Evolutionary conservation across 2,329 filamentous ascomycete species (phyloP).

Genomic region (Penicillium sp.): DNA sequence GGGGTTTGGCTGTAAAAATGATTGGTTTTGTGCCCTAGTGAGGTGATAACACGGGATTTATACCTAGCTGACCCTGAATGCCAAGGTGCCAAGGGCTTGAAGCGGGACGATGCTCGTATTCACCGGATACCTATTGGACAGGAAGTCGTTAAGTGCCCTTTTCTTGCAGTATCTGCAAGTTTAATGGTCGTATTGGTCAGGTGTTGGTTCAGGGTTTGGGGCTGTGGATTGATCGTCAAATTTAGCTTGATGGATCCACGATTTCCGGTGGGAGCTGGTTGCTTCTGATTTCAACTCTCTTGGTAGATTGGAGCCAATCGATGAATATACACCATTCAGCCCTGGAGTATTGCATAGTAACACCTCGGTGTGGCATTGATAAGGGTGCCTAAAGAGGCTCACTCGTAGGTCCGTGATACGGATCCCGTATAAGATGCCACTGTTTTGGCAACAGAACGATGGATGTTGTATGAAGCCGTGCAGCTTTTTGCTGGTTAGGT

Average conservation of each 20-base stretch:
- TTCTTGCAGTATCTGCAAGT: not conserved
- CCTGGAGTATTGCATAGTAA: not conserved
- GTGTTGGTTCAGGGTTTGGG: not conserved
- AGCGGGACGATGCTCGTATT: slow-evolving; percentile 4
- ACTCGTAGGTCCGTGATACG: not conserved
- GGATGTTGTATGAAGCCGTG: not conserved
- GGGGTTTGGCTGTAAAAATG: not conserved
- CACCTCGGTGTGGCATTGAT: not conserved
- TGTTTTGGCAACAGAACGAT: not conserved
- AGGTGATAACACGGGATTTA: not conserved
- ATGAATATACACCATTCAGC: not conserved
- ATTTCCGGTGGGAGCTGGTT: not conserved
- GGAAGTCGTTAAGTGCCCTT: not conserved
- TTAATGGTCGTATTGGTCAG: not conserved
- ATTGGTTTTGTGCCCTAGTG: not conserved
- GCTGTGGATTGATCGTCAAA: not conserved
- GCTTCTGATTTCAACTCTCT: not conserved
- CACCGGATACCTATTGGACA: not conserved
- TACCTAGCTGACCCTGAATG: slow-evolving; percentile 2
- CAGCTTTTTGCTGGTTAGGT: not conserved
- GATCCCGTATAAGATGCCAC: not conserved
- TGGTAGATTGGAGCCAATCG: not conserved
- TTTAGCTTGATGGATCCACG: not conserved
- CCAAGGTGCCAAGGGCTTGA: slow-evolving; percentile 3
- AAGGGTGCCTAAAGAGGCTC: not conserved